Evolutionary conservation across 169 alveolate genomes (phyloP), one percentile per base, ranked within the genome.

Genomic region (Cystoisospora suis): DNA sequence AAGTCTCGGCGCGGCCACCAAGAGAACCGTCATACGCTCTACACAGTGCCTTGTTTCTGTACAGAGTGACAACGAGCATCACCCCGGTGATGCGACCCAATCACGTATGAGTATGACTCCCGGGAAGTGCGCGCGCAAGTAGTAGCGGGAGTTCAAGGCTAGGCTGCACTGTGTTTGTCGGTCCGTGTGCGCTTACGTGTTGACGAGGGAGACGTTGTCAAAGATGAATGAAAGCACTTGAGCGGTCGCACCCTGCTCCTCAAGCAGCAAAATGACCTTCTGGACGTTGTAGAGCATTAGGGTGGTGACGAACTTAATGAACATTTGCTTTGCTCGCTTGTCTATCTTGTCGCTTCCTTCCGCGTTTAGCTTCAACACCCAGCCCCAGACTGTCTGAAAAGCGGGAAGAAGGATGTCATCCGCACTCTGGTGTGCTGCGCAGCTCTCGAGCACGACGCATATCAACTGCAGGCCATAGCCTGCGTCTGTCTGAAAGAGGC

Each of bases 381-480:
- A 83, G 45, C 29, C 40, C 89, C 89, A 83, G 3, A 83, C 89
- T 23, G 56, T 1, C 9, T 83, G 44, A 36, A 83, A 44, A 17
- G 80, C n/a, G 9, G 89, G 89, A 59, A 49, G 79, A 20, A 83
- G 80, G 6, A 83, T 20, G 32, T 32, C 79, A 61, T 83, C 89
- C 0, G 70, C 61, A 2, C 47, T 49, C 53, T 65, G 89, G 69
- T 34, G 79, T n/a, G 81, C 45, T 0, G 89, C 89, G 44, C 79
- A 38, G 32, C 81, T 6, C 27, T 32, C 49, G 32, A 83, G 79
- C 81, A 83, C 29, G 27, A 36, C 47, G 45, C 79, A 83, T 40
- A 83, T 58, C 4, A 83, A 58, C 61, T 83, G 89, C 38, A 83
- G 45, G 65, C 89, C 89, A 7, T 20, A 29, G 79, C 89, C 56